phyloP scores from a whole-genome alignment of 352 stramenopile species.

The Globisporangium polare region DNA sequence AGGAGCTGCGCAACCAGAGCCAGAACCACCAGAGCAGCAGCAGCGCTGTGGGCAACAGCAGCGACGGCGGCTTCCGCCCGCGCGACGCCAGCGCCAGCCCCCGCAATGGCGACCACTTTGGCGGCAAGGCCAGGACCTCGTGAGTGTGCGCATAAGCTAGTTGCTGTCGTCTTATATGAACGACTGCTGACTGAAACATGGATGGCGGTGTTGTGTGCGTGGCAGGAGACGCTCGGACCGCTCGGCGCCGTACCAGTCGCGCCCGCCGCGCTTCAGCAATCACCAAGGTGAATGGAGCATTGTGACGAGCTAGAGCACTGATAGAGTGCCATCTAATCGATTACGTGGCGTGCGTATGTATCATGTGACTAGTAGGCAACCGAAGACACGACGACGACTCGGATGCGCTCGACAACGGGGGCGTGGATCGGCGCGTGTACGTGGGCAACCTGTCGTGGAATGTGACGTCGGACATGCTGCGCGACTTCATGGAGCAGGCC shows the following conservation, averaged over 20 bases:
- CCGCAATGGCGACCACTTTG: conserved; percentile 1
- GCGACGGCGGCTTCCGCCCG: conserved; percentile 4
- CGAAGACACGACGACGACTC: background rate
- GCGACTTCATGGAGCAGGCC: conserved; percentile 75
- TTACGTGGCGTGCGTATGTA: background rate
- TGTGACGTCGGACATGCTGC: conserved; percentile 78
- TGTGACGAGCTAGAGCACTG: background rate
- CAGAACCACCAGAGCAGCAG: background rate
- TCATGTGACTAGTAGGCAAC: background rate
- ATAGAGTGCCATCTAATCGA: background rate
- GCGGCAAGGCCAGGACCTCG: conserved; percentile 54
- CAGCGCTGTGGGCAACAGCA: background rate
- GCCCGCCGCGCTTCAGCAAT: conserved; percentile 21
- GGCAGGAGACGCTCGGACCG: conserved; percentile 61
- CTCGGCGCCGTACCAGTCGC: conserved; percentile 44
- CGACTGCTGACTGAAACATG: background rate
- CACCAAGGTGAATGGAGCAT: background rate
- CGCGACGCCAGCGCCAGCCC: conserved; percentile 6
- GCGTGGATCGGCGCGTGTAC: conserved; percentile 54
- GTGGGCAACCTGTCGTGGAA: conserved; percentile 86
- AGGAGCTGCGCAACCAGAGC: conserved; percentile 11
- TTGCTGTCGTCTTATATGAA: background rate
- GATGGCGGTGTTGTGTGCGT: conserved; percentile 3
- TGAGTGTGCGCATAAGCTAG: conserved; percentile 22
- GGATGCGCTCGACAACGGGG: conserved; percentile 10